Conservation (phyloP, 495 filamentous ascomycete genomes). For the Penicillium alfredii region DNA sequence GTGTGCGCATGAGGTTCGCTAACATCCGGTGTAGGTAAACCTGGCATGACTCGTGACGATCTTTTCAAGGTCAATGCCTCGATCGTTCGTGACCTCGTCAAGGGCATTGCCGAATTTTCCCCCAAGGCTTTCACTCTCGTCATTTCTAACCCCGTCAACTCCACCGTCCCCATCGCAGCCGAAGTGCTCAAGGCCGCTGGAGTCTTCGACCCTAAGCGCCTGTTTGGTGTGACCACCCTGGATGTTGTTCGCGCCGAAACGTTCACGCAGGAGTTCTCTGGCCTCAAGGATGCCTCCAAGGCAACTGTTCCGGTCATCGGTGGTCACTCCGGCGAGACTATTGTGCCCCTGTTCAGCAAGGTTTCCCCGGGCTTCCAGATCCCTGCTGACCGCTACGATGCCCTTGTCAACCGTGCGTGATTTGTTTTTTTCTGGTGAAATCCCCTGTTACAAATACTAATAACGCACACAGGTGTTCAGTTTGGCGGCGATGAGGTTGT, state of each 20-base stretch:
- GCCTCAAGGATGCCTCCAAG: slow-evolving; percentile 73
- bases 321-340: slow-evolving; percentile 95
- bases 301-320: slow-evolving; percentile 87
- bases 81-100: slow-evolving; percentile 81
- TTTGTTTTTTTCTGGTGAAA: background rate
- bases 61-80: slow-evolving; percentile 98
- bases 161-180: slow-evolving; percentile 93
- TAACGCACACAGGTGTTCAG: slow-evolving; percentile 64
- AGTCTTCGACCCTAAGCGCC: slow-evolving; percentile 86
- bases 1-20: background rate
- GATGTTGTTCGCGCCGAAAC: slow-evolving; percentile 98
- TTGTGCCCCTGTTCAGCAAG: slow-evolving; percentile 95
- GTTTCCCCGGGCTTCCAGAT: slow-evolving; percentile 72
- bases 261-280: slow-evolving; percentile 81
- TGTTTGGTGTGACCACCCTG: slow-evolving; percentile 97
- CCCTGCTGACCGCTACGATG: slow-evolving; percentile 78
- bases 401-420: slow-evolving; percentile 71
- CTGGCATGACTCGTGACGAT: slow-evolving; percentile 98
- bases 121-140: slow-evolving; percentile 91
- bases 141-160: slow-evolving; percentile 99
- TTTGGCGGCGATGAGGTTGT: slow-evolving; percentile 99
- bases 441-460: slow-evolving; percentile 4
- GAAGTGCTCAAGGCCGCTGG: slow-evolving; percentile 89
- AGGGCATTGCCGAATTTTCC: slow-evolving; percentile 75
- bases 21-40: slow-evolving; percentile 64